Evolutionary conservation across 2,329 filamentous ascomycete genomes (phyloP).

Genomic region (Bisporella sp.): DNA sequence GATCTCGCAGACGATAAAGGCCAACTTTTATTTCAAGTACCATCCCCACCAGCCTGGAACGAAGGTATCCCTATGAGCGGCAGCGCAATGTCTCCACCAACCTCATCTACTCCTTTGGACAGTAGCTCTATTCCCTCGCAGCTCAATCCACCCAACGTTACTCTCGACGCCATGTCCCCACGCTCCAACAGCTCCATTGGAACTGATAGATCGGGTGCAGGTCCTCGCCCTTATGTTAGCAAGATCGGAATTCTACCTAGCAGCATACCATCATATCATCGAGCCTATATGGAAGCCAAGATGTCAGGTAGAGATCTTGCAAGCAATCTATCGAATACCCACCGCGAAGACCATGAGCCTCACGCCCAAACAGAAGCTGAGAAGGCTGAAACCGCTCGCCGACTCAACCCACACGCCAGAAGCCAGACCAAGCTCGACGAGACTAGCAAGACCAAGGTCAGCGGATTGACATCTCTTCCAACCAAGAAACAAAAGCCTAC

Average conservation of each 20-base stretch:
- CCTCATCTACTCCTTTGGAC: constrained; percentile 14
- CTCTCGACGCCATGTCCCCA: constrained; percentile 24
- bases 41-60: constrained; percentile 47
- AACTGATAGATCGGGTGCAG: constrained; percentile 21
- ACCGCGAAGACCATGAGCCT: constrained; percentile 31
- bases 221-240: constrained; percentile 43
- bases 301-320: constrained; percentile 45
- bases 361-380: constrained; percentile 56
- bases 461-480: constrained; percentile 57
- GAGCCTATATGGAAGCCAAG: constrained; percentile 76
- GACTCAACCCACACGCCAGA: constrained; percentile 79
- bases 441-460: constrained; percentile 41
- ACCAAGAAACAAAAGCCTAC: constrained; percentile 71
- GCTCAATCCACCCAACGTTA: constrained; percentile 16
- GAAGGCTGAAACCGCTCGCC: constrained; percentile 71
- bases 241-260: constrained; percentile 90
- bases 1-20: constrained; percentile 26
- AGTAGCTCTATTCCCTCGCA: constrained; percentile 1
- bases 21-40: constrained; percentile 41
- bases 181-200: constrained; percentile 25
- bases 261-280: constrained; percentile 84
- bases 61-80: constrained; percentile 23
- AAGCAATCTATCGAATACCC: constrained; percentile 28
- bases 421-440: constrained; percentile 64
- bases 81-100: constrained; percentile 8